Conservation (phyloP, 116 monocot species). For the Zostera marina region DNA sequence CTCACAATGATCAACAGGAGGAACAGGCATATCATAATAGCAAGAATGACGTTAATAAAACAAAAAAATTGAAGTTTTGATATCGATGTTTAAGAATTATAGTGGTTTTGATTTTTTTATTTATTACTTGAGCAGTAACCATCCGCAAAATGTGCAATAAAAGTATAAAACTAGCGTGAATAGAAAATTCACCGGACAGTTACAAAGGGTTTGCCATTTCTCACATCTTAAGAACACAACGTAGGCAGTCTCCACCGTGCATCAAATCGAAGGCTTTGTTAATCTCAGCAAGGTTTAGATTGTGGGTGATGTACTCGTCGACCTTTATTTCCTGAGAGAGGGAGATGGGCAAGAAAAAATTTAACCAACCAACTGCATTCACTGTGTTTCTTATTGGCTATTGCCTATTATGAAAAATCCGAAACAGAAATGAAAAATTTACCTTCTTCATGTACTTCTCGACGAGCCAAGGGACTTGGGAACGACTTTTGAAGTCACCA, state of each 20-base stretch:
- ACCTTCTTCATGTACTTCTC: slow-evolving; percentile 93
- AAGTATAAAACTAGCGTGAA: too few species aligned
- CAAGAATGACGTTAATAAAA: too few species aligned
- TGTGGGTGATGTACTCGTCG: slow-evolving; percentile 95
- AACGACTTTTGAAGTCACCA: slow-evolving; percentile 98
- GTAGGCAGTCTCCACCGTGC: slow-evolving; percentile 66
- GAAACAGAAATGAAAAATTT: not conserved
- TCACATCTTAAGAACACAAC: slow-evolving; percentile 39
- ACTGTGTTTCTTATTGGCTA: not conserved
- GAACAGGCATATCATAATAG: too few species aligned
- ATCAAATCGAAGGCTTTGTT: slow-evolving; percentile 82
- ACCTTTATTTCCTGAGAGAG: slow-evolving; percentile 93
- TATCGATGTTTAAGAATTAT: too few species aligned
- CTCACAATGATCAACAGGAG: too few species aligned
- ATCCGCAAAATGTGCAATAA: too few species aligned
- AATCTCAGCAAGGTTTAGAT: slow-evolving; percentile 44
- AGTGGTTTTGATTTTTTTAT: too few species aligned
- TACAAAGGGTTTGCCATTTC: too few species aligned
- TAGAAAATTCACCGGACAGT: too few species aligned
- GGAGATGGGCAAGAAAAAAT: not conserved
- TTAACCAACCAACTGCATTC: not conserved
- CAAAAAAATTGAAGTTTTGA: too few species aligned
- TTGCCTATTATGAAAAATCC: not conserved
- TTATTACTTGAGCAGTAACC: not conserved
- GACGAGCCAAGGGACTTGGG: slow-evolving; percentile 97